Evolutionary conservation across 164 flowering plant genomes (phyloP).

Genomic region (Stephania yunnanensis): DNA sequence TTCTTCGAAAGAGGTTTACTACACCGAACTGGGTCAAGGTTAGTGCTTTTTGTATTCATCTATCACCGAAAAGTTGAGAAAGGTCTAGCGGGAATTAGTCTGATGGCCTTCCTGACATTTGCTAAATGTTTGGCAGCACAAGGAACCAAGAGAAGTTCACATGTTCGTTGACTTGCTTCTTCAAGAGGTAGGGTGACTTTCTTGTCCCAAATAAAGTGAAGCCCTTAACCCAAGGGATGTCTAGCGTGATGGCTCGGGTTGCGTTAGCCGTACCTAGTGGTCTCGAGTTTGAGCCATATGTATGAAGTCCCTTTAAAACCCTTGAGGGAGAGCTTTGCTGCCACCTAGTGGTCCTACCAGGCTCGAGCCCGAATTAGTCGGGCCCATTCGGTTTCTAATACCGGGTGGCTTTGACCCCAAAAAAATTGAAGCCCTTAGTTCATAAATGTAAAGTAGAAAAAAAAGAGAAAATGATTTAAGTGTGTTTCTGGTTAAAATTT

Average conservation of each 20-base stretch:
- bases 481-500: not conserved
- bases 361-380: too few relatives aligned
- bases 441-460: not conserved
- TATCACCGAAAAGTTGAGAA: not conserved
- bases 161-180: conserved; percentile 97
- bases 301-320: too few relatives aligned
- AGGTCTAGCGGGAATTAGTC: not conserved
- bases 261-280: too few relatives aligned
- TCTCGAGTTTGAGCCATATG: too few relatives aligned
- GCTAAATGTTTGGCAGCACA: conserved; percentile 58
- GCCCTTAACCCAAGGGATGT: not conserved
- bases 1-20: conserved; percentile 82
- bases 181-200: conserved; percentile 65
- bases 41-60: conserved; percentile 16
- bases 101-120: conserved; percentile 11
- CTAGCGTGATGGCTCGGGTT: too few relatives aligned
- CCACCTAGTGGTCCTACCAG: too few relatives aligned
- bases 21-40: conserved; percentile 99
- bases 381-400: too few relatives aligned
- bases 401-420: too few relatives aligned
- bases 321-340: too few relatives aligned
- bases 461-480: not conserved
- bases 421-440: not conserved
- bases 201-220: not conserved
- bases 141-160: conserved; percentile 99